Base-by-base conservation (phyloP, 805 yeast genomes). In the Diddensiella santjacobensis region DNA sequence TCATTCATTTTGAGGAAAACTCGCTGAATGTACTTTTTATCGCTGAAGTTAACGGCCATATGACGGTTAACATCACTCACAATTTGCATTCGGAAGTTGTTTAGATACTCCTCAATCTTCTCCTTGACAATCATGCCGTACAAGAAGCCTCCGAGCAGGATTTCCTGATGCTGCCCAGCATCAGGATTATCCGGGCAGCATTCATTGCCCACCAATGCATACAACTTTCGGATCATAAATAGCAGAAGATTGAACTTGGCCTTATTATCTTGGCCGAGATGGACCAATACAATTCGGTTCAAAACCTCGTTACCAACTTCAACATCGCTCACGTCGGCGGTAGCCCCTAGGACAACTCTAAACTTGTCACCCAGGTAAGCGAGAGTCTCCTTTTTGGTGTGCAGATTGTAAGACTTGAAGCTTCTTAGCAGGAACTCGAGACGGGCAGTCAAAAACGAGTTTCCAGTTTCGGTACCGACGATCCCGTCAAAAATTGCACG, bases 161-260 rank as follows among this genome's bases (percentile, higher is more conserved):
- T 87, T 71, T 93, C 99, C 71, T 93, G 99, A 74, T 93, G 97
- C 74, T 93, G 99, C 6, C 96, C 87, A 43, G 98, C 95, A 82
- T 93, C 99, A 65, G 99, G 99, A 71, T 93, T 93, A 68, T 93
- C 99, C 15, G 96, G 91, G 45, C 90, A 73, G 68, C 97, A 91
- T 65, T 91, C 96, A 52, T 97, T 97, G 31, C 96, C 96, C 40
- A 91, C 98, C 55, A 93, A 76, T 0, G 98, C 78, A 67, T 93
- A 93, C 52, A 93, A 77, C 70, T 93, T 93, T 75, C 98, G 81
- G 61, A 93, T 83, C 98, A 93, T 93, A 71, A 90, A 93, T 52
- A 90, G 69, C 52, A 93, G 71, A 83, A 90, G 74, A 62, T 88
- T 77, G 68, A 87, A 89, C 71, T 93, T 93, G 67, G 89, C 96